A percentile compares a stretch with the other conserved stretches of the same genome.
Evolutionary conservation across 2,329 filamentous ascomycete species (phyloP).

Genomic region (Trichoderma hamatum): DNA sequence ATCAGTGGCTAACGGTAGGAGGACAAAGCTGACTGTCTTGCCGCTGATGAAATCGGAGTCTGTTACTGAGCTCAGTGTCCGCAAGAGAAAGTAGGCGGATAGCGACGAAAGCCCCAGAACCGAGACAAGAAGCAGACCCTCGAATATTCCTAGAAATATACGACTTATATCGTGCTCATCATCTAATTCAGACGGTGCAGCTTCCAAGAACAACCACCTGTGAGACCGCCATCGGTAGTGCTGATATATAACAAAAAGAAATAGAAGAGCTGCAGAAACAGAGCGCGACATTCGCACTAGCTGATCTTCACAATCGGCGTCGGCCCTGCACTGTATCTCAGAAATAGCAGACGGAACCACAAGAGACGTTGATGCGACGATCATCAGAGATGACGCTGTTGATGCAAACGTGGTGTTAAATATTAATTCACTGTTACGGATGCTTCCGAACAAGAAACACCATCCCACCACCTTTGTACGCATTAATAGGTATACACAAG

Average conservation of each 20-base stretch:
- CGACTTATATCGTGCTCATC: not conserved
- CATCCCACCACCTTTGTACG: constrained; percentile 9
- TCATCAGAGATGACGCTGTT: constrained; percentile 25
- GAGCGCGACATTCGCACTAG: constrained; percentile 18
- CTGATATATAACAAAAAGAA: constrained; percentile 22
- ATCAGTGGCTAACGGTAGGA: constrained; percentile 14
- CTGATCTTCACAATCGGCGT: constrained; percentile 3
- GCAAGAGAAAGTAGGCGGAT: constrained; percentile 19
- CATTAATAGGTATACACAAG: not conserved
- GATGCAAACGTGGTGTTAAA: constrained; percentile 17
- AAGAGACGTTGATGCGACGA: constrained; percentile 15
- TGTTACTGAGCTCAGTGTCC: constrained; percentile 11
- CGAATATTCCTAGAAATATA: not conserved
- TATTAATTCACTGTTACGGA: constrained; percentile 5
- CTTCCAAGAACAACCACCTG: constrained; percentile 11
- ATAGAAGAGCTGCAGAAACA: constrained; percentile 10
- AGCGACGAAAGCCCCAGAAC: not conserved
- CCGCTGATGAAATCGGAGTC: constrained; percentile 6
- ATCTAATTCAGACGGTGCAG: not conserved
- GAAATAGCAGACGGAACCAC: constrained; percentile 23
- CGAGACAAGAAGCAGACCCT: constrained; percentile 4
- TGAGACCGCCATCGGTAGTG: constrained; percentile 23
- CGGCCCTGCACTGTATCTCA: constrained; percentile 8
- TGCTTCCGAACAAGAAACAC: constrained; percentile 21
- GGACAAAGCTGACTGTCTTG: constrained; percentile 15